Evolutionary conservation across 257 asterid species (phyloP), one percentile per base, ranked within the genome.

Genomic region (Ballota nigra): DNA sequence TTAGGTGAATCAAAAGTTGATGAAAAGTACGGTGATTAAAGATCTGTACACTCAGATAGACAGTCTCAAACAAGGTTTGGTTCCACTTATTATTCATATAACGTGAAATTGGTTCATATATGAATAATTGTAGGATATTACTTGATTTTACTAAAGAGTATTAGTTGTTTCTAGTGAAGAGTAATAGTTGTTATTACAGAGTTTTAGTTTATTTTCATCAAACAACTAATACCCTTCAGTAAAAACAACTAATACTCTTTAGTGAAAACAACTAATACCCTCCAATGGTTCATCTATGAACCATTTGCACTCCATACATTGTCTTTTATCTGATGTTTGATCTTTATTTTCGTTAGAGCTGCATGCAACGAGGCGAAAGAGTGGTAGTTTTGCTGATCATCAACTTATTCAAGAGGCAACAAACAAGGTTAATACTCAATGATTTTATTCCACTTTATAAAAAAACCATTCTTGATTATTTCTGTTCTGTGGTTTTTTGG

Each of bases 1-100:
- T 43, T 69, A 88, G 95, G 82, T 84, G 49, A 86, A 88, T 68
- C 86, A 69, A 36, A 82, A 83, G 78, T 59, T 85, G 82, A 73
- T 78, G 79, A 84, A 80, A 81, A 79, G 86, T 24, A 62, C 81
- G 16, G 28, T 82, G 33, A 63, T 82, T 53, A 81, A 77, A 72
- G 89, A 84, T 74, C 64, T 84, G 63, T 84, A 80, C 45, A 28
- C 73, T 51, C 84, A 81, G 71, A 76, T 85, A 61, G 81, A 80
- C 69, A 60, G 81, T 62, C 85, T 83, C 43, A 87, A 77, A 78
- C 83, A 76, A 85, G 86, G 89, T 84, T 55, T 34, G 45, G 58
- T 70, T 36, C 15, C 26, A n/a, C 58, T 57, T 51, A 61, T 16
- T 75, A n/a, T 65, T 28, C 13, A 40, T 52, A n/a, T 10, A 11